Percentiles rank a stretch among this genome's conserved stretches.
Conservation (phyloP, 2,329 filamentous ascomycete species). For the Lecanoromycetidae sp. region DNA sequence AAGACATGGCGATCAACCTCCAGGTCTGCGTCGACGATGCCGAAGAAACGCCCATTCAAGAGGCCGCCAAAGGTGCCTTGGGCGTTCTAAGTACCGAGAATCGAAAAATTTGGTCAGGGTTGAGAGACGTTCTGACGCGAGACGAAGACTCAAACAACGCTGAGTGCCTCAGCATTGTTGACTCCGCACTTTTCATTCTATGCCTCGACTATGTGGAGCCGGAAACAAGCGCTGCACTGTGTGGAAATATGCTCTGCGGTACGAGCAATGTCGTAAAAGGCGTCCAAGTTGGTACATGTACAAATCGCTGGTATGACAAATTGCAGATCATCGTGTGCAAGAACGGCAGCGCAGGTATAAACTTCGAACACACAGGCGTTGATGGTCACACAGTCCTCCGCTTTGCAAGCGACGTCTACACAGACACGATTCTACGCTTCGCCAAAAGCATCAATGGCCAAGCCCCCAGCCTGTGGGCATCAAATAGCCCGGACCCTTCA, state of each 20-base stretch:
- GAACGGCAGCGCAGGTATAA: conserved; percentile 96
- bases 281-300: conserved; percentile 93
- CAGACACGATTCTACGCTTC: conserved; percentile 92
- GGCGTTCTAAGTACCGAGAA: conserved; percentile 95
- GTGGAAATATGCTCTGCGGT: conserved; percentile 96
- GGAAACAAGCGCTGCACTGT: conserved; percentile 66
- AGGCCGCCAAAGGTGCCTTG: conserved; percentile 86
- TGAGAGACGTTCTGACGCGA: conserved; percentile 75
- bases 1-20: conserved; percentile 80
- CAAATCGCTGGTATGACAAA: conserved; percentile 98
- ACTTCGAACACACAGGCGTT: conserved; percentile 96
- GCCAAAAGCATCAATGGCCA: conserved; percentile 90
- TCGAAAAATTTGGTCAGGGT: conserved; percentile 84
- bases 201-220: conserved; percentile 91
- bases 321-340: conserved; percentile 98
- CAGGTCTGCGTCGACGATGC: conserved; percentile 89
- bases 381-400: conserved; percentile 94
- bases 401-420: conserved; percentile 93
- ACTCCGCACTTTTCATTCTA: conserved; percentile 82
- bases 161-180: conserved; percentile 88
- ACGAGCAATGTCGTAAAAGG: conserved; percentile 84
- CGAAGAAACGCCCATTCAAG: conserved; percentile 75
- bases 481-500: conserved; percentile 77
- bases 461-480: conserved; percentile 83
- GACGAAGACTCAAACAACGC: conserved; percentile 88